Percentiles rank a stretch among this genome's conserved stretches.
These are phyloP conservation scores for Lithocarpus polystachyus DNA, from an alignment of 306 rosid species.

Conservation along the genomic window DNA sequence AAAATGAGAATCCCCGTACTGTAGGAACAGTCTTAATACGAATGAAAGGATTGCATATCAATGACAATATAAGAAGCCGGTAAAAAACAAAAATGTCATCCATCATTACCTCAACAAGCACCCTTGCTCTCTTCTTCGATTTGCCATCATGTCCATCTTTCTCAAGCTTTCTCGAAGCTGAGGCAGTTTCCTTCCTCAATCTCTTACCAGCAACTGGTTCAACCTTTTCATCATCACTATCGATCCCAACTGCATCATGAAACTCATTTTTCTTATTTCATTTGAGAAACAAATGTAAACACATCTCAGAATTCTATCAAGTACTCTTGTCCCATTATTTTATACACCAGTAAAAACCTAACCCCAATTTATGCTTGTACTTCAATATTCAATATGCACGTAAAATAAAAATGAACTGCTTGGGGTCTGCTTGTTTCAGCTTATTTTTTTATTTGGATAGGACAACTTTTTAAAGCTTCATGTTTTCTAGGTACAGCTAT, in stretches of 20 bases:
- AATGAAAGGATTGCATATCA: neutral
- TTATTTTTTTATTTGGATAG: too few relatives aligned
- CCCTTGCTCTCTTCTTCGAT: slow-evolving; percentile 59
- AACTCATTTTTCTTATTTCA: slow-evolving; percentile 22
- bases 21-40: neutral
- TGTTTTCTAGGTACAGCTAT: too few relatives aligned
- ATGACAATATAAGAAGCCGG: neutral
- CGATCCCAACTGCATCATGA: slow-evolving; percentile 48
- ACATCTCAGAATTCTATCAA: neutral
- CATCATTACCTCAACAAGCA: slow-evolving; percentile 76
- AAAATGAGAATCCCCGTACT: neutral
- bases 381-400: neutral
- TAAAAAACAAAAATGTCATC: slow-evolving; percentile 1
- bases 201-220: slow-evolving; percentile 38
- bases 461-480: too few relatives aligned
- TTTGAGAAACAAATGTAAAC: neutral
- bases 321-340: neutral
- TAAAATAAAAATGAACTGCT: too few relatives aligned
- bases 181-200: slow-evolving; percentile 32
- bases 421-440: too few relatives aligned
- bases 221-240: slow-evolving; percentile 56
- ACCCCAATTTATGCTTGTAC: neutral
- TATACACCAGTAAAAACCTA: neutral
- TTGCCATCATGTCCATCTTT: slow-evolving; percentile 51
- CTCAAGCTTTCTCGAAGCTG: slow-evolving; percentile 29